phyloP scores from a whole-genome alignment of 2,329 filamentous ascomycete species.

The Fusarium concolor region DNA sequence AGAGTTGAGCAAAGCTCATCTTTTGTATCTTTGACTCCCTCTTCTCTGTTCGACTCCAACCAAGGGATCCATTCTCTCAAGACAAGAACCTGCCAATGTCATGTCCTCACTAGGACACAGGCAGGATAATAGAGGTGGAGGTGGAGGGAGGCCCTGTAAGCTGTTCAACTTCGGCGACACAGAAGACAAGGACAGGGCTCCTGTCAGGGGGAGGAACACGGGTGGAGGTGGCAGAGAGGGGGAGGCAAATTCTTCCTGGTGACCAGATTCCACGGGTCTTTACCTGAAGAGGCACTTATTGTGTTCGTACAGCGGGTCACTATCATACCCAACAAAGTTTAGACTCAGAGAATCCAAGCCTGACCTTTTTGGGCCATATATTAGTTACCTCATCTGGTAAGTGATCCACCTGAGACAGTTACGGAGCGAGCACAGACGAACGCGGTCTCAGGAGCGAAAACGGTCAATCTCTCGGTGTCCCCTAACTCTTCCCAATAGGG shows the following conservation, averaged over 20 bases:
- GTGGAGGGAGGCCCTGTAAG: conserved; percentile 23
- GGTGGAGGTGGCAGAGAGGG: conserved; percentile 45
- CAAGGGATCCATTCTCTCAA: conserved; percentile 1
- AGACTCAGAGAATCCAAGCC: rapidly evolving
- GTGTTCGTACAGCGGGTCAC: conserved; percentile 34
- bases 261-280: conserved; percentile 43
- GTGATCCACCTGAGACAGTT: conserved; percentile 7
- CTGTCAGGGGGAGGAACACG: conserved; percentile 45
- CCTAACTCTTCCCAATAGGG: conserved; percentile 23
- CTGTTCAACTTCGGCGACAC: conserved; percentile 28
- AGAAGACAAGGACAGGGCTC: conserved; percentile 44
- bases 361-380: conserved; percentile 25
- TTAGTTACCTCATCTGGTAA: conserved; percentile 23
- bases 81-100: conserved; percentile 29
- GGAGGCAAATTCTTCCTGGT: conserved; percentile 47
- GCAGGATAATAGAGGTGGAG: conserved; percentile 13
- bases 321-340: conserved; percentile 27
- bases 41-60: conserved; percentile 8
- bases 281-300: conserved; percentile 43
- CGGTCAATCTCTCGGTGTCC: conserved; percentile 32
- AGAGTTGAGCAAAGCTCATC: neutral
- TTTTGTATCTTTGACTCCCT: conserved; percentile 9
- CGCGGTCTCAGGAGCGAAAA: conserved; percentile 31
- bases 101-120: conserved; percentile 12
- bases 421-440: conserved; percentile 32